Evolutionary conservation across 2,329 filamentous ascomycete genomes (phyloP).

Genomic region (Aspergillus ruber): DNA sequence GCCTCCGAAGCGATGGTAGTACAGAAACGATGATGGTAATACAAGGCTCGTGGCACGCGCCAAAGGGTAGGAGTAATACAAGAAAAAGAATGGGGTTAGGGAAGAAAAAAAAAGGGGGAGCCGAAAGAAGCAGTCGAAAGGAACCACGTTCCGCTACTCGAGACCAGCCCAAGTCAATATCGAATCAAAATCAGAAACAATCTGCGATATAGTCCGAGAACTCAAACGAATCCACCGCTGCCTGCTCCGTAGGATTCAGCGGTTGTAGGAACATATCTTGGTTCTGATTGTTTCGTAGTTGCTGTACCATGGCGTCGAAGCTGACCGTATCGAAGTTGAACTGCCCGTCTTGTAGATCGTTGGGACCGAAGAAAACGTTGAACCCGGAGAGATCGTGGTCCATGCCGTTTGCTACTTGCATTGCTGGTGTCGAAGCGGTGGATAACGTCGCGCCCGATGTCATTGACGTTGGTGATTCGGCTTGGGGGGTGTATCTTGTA

Average conservation of each 20-base stretch:
- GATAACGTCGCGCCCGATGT: not conserved
- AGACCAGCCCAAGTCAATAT: conserved; percentile 1
- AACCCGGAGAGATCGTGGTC: not conserved
- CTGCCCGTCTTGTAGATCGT: conserved; percentile 2
- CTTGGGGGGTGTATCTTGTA: no score
- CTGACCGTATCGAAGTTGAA: conserved; percentile 10
- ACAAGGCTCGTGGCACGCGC: no score
- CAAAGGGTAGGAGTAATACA: not conserved
- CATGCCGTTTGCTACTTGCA: conserved; percentile 3
- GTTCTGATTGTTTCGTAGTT: conserved; percentile 9
- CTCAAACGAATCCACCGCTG: conserved; percentile 11
- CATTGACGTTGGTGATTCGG: conserved; percentile 2
- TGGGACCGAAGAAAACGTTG: not conserved
- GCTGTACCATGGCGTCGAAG: conserved; percentile 14
- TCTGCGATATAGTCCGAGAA: conserved; percentile 15
- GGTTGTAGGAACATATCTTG: conserved; percentile 3
- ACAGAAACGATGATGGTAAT: no score
- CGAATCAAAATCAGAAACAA: conserved; percentile 4
- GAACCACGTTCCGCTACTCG: not conserved
- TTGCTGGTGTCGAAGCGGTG: conserved; percentile 6
- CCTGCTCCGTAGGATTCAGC: conserved; percentile 3
- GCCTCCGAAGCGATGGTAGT: no score
- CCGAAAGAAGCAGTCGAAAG: not conserved
- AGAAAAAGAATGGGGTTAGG: not conserved
- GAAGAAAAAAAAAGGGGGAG: conserved; percentile 1